These are phyloP conservation scores for Hemileccinum impolitum DNA, from an alignment of 768 basidiomycete genomes.

Conservation along the genomic window DNA sequence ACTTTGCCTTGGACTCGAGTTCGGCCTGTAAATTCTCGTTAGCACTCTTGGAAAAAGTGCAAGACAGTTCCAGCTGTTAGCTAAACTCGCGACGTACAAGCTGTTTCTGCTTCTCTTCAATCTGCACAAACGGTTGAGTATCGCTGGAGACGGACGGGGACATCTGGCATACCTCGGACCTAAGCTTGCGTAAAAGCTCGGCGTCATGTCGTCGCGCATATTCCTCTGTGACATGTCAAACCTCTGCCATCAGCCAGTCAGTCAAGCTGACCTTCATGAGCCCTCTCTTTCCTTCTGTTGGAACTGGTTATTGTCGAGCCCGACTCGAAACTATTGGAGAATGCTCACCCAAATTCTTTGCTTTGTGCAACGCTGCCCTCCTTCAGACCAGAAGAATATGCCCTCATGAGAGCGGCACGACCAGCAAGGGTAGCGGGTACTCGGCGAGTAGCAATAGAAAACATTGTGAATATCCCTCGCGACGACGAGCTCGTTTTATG, in stretches of 20 bases:
- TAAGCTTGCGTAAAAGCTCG: constrained; percentile 58
- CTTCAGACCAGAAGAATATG: constrained; percentile 37
- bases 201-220: constrained; percentile 58
- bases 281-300: constrained; percentile 69
- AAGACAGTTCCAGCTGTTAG: constrained; percentile 12
- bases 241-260: not conserved
- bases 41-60: constrained; percentile 13
- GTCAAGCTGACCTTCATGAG: constrained; percentile 51
- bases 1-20: constrained; percentile 28
- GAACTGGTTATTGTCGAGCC: not conserved
- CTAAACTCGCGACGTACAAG: constrained; percentile 26
- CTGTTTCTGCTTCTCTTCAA: constrained; percentile 31
- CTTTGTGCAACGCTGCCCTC: constrained; percentile 64
- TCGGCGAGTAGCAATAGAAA: constrained; percentile 35
- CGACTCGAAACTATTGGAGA: not conserved
- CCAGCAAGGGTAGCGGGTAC: constrained; percentile 36
- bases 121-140: constrained; percentile 12
- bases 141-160: not conserved
- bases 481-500: not conserved
- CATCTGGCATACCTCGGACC: constrained; percentile 42
- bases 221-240: constrained; percentile 46
- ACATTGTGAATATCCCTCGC: constrained; percentile 13
- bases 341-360: constrained; percentile 56
- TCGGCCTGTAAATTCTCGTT: constrained; percentile 21
- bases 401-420: constrained; percentile 31